phyloP scores from a whole-genome alignment of 2,329 filamentous ascomycete genomes.

The Diaporthe nobilis region DNA sequence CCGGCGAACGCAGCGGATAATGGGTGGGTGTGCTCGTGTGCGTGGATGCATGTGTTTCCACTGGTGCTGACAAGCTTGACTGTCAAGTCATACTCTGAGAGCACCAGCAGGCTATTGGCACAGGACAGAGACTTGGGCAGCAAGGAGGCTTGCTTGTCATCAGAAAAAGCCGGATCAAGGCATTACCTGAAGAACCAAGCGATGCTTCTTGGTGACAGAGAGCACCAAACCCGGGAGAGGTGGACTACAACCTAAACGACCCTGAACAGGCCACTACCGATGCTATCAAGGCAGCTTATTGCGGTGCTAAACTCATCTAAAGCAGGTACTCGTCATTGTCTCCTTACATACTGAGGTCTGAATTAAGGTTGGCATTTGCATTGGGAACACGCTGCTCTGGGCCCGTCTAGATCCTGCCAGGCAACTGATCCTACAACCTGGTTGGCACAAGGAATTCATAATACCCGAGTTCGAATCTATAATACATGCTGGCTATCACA shows the following conservation, averaged over 20 bases:
- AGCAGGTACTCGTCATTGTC: not conserved
- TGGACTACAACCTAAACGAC: not conserved
- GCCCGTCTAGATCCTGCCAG: slow-evolving; percentile 8
- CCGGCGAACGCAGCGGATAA: not conserved
- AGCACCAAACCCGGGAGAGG: not conserved
- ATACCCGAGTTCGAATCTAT: not conserved
- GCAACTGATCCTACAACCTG: not conserved
- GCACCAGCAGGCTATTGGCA: not conserved
- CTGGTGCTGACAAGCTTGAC: not conserved
- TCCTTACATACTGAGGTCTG: not conserved
- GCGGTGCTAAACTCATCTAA: slow-evolving; percentile 1
- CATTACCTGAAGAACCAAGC: not conserved
- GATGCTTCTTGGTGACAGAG: not conserved
- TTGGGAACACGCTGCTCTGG: not conserved
- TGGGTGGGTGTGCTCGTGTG: slow-evolving; percentile 16
- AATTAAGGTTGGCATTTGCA: not conserved
- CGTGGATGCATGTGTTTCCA: not conserved
- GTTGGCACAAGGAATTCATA: not conserved
- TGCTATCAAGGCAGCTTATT: not conserved
- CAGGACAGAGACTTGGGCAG: not conserved
- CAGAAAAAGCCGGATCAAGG: not conserved
- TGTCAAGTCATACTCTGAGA: slow-evolving; percentile 2
- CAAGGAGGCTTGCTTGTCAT: not conserved
- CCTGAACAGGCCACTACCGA: not conserved
- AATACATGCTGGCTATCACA: not conserved